Evolutionary conservation across 768 basidiomycete genomes (phyloP), one percentile per base, ranked within the genome.

Genomic region (Naganishia friedmannii): DNA sequence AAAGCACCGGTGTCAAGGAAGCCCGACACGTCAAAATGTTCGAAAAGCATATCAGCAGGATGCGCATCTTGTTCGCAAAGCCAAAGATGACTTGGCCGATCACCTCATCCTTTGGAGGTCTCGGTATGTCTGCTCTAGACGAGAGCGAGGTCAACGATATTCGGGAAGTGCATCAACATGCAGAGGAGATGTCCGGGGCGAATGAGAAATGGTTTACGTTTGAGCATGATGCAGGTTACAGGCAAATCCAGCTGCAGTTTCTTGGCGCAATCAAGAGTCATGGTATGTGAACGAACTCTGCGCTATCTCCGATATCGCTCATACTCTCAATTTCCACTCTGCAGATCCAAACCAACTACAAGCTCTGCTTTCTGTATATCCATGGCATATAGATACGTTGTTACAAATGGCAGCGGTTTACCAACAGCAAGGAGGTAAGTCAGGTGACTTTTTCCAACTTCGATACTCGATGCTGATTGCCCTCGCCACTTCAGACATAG

Each of bases 331-430:
- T n/a, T n/a, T n/a, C n/a, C 19, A 21, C 39, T 19, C 37, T 60
- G 26, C 68, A 81, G 81, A 82, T 58, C 81, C 81, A 65, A 82
- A 82, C 55, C 74, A 81, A 71, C 86, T 99, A 54, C 89, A 87
- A 81, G 85, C 87, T 23, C 83, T 97, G 9, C 76, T 95, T n/a
- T 85, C 87, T 29, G 86, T 85, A 48, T 85, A 89, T 67, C 92
- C 92, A 0, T 97, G 92, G 87, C 96, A 98, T 74, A 90, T 88
- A 0, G 95, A 98, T 79, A 94, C 94, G 0, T 83, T 95, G 0
- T 84, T 95, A 2, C 92, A 94, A 75, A 82, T 94, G 17, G 87
- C 90, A 2, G 92, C 94, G 74, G 88, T 75, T 15, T 73, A 75
- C 31, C 72, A 72, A 21, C 74, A 75, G 45, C 74, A 75, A 69